phyloP scores from a whole-genome alignment of 1,284 basidiomycete species.

The Naganishia albida region DNA sequence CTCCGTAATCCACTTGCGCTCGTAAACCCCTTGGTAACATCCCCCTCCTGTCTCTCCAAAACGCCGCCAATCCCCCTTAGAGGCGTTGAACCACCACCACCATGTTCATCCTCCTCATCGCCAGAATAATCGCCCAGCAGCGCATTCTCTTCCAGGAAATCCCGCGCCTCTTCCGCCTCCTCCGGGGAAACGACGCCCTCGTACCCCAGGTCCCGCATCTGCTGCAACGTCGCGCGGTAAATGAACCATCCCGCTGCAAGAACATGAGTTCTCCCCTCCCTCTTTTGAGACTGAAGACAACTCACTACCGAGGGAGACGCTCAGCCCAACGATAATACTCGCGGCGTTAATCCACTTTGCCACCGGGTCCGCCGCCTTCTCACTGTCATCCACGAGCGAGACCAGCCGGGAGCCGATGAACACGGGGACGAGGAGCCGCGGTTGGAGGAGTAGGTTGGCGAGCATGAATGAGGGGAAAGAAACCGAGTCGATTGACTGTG shows the following conservation, averaged over 20 bases:
- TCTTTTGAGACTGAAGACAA: neutral
- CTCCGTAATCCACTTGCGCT: neutral
- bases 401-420: conserved; percentile 53
- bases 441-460: conserved; percentile 40
- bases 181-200: conserved; percentile 39
- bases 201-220: conserved; percentile 49
- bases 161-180: conserved; percentile 37
- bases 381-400: conserved; percentile 39
- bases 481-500: conserved; percentile 50
- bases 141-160: conserved; percentile 32
- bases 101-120: conserved; percentile 13
- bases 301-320: conserved; percentile 41
- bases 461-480: conserved; percentile 51
- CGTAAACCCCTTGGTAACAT: conserved; percentile 19
- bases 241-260: conserved; percentile 46
- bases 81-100: neutral
- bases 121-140: conserved; percentile 33
- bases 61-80: conserved; percentile 10
- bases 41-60: neutral
- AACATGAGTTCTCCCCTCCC: neutral
- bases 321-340: conserved; percentile 42
- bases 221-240: conserved; percentile 50
- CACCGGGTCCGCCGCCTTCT: conserved; percentile 37
- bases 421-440: conserved; percentile 48
- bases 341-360: conserved; percentile 51